Conservation (phyloP, 768 basidiomycete species). For the Infundibulicybe gibba region DNA sequence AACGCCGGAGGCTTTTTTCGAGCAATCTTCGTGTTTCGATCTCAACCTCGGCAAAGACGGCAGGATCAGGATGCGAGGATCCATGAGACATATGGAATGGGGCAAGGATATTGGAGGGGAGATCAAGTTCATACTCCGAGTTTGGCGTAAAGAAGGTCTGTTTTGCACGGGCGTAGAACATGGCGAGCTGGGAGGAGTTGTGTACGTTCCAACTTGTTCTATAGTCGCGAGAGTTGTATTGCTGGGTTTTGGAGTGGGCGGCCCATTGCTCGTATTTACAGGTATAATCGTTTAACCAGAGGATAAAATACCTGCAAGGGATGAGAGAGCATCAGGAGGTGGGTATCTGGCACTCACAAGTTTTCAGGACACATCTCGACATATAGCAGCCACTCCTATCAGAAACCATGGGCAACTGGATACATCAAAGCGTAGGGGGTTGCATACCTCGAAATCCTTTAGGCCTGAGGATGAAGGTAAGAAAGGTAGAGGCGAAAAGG, state of each 20-base stretch:
- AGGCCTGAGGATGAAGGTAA: constrained; percentile 36
- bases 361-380: constrained; percentile 76
- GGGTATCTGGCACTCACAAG: constrained; percentile 39
- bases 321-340: constrained; percentile 29
- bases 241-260: constrained; percentile 28
- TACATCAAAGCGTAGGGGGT: too few relatives aligned
- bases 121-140: constrained; percentile 67
- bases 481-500: neutral
- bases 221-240: constrained; percentile 23
- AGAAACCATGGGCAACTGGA: neutral
- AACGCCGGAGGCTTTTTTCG: constrained; percentile 59
- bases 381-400: constrained; percentile 77
- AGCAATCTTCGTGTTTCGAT: constrained; percentile 57
- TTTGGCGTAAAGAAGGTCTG: constrained; percentile 78
- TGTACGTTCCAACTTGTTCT: constrained; percentile 35
- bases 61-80: constrained; percentile 60
- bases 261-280: constrained; percentile 41
- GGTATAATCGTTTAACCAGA: constrained; percentile 78
- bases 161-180: constrained; percentile 78
- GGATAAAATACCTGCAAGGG: constrained; percentile 61
- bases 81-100: constrained; percentile 46
- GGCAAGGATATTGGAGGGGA: constrained; percentile 62
- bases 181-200: constrained; percentile 52
- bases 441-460: constrained; percentile 60
- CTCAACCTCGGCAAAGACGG: constrained; percentile 56